A percentile compares a stretch with the other conserved stretches of the same genome.
Conservation (phyloP, 148 eudicot species). For the Vaccinium myrtillus region DNA sequence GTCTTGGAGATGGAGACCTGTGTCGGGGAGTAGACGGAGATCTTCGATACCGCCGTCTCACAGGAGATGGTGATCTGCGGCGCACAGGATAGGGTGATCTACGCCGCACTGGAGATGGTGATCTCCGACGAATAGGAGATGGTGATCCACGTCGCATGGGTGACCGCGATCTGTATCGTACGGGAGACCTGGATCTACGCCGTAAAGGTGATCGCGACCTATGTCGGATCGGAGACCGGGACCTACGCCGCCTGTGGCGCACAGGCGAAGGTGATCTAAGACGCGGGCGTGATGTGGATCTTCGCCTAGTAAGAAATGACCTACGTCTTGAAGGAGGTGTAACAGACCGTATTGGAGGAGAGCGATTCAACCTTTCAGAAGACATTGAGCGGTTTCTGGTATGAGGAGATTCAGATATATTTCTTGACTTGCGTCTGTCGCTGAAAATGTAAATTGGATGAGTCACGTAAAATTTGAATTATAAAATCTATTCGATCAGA, state of each 20-base stretch:
- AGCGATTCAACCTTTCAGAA: constrained; percentile 39
- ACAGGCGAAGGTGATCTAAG: constrained; percentile 31
- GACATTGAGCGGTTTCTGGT: constrained; percentile 56
- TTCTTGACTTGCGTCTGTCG: constrained; percentile 60
- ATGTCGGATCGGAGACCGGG: constrained; percentile 35
- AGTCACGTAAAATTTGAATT: background rate
- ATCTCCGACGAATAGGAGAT: constrained; percentile 29
- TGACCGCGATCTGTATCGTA: constrained; percentile 35
- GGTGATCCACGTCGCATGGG: constrained; percentile 36
- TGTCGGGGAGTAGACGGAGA: constrained; percentile 46
- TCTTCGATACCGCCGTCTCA: constrained; percentile 38
- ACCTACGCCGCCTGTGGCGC: constrained; percentile 31
- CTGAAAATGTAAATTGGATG: constrained; percentile 28
- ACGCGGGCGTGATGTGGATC: constrained; percentile 34
- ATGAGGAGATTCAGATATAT: constrained; percentile 58
- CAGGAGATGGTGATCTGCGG: constrained; percentile 46
- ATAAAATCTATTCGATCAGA: background rate
- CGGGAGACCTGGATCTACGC: constrained; percentile 41
- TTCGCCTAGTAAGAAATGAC: constrained; percentile 22
- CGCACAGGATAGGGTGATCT: constrained; percentile 23
- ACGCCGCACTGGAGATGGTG: constrained; percentile 21
- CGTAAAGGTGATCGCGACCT: constrained; percentile 44
- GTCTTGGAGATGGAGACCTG: constrained; percentile 40
- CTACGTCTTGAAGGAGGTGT: constrained; percentile 52
- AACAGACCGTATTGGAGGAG: constrained; percentile 49